Evolutionary conservation across 2,329 filamentous ascomycete genomes (phyloP).

Genomic region (Pyrenophora seminiperda): DNA sequence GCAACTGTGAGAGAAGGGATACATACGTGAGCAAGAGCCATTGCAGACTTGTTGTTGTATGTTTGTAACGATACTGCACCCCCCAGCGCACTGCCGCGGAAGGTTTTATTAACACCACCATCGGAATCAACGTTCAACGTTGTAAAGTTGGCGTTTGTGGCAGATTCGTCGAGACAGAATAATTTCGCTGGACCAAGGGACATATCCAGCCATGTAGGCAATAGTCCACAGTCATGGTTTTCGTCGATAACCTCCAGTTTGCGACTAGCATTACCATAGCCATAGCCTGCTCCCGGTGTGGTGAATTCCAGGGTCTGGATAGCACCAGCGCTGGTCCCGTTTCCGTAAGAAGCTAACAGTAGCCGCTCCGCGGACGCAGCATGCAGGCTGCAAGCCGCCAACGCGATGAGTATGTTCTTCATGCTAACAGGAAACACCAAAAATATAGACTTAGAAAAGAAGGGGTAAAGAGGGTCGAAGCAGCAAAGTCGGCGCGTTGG

Average conservation of each 20-base stretch:
- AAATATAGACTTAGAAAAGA: not conserved
- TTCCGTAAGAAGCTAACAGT: constrained; percentile 52
- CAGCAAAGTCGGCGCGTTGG: not conserved
- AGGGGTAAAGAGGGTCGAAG: not conserved
- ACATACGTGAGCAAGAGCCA: constrained; percentile 43
- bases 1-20: not conserved
- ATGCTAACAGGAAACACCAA: not conserved
- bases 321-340: constrained; percentile 36
- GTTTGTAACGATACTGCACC: constrained; percentile 51
- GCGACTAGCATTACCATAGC: constrained; percentile 13
- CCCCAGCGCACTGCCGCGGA: constrained; percentile 41
- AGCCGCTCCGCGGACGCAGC: constrained; percentile 32
- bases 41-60: constrained; percentile 48
- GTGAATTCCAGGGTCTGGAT: constrained; percentile 47
- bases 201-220: constrained; percentile 66
- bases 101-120: constrained; percentile 47
- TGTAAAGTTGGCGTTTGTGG: constrained; percentile 52
- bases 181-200: constrained; percentile 57
- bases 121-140: constrained; percentile 24
- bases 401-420: constrained; percentile 18
- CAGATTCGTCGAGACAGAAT: constrained; percentile 67
- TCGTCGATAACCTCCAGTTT: constrained; percentile 53
- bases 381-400: constrained; percentile 16
- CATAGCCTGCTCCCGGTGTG: not conserved
- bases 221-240: constrained; percentile 57